A percentile compares a stretch with the other conserved stretches of the same genome.
Conservation (phyloP, 1,284 basidiomycete species). For the Lentinus polychrous region DNA sequence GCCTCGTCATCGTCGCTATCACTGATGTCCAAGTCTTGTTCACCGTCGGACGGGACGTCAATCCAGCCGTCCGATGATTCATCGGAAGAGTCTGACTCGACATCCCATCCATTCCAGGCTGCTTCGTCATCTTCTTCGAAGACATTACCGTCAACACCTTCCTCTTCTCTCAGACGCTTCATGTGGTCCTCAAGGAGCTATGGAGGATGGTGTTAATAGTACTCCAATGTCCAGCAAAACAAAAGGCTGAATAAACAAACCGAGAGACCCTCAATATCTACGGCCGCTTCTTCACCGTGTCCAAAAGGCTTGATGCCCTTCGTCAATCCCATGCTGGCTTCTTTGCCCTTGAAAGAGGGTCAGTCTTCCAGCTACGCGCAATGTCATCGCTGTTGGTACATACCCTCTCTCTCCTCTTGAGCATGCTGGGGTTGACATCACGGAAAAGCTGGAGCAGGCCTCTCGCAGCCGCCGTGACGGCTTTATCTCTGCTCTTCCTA, state of each 20-base stretch:
- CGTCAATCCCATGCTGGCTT: constrained; percentile 69
- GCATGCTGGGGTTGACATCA: constrained; percentile 91
- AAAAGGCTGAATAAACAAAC: constrained; percentile 42
- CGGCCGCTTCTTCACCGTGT: constrained; percentile 64
- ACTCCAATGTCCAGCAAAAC: not conserved
- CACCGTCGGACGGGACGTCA: constrained; percentile 72
- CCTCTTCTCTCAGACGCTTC: constrained; percentile 61
- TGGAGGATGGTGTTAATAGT: constrained; percentile 6
- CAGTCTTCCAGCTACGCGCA: constrained; percentile 3
- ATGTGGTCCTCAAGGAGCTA: constrained; percentile 88
- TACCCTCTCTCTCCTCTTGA: constrained; percentile 85
- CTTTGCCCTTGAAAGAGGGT: constrained; percentile 60
- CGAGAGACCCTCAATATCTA: constrained; percentile 83
- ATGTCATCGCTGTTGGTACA: constrained; percentile 17
- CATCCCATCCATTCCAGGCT: constrained; percentile 90
- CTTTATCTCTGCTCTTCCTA: constrained; percentile 91
- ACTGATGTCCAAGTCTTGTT: constrained; percentile 68
- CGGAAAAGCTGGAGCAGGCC: constrained; percentile 90
- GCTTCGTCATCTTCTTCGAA: constrained; percentile 63
- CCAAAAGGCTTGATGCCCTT: constrained; percentile 72
- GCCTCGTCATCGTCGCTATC: constrained; percentile 79
- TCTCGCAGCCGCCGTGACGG: constrained; percentile 83
- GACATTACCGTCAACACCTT: constrained; percentile 43
- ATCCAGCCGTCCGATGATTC: constrained; percentile 80
- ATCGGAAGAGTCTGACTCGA: constrained; percentile 52